Evolutionary conservation across 805 yeast species (phyloP), one percentile per base, ranked within the genome.

Genomic region (Metschnikowia noctiluminum): DNA sequence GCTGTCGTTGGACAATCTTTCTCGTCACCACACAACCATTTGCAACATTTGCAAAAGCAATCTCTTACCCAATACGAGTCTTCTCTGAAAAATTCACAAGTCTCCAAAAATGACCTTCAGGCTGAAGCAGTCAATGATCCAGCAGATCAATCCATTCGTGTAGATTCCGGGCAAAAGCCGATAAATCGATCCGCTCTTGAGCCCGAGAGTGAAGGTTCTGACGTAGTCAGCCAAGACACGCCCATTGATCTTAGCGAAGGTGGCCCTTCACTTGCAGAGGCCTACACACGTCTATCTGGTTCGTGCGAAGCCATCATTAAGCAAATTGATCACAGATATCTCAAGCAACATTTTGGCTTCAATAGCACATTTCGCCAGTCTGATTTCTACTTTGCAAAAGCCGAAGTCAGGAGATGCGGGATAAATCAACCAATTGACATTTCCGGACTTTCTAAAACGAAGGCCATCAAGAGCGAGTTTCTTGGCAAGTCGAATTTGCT

Each of bases 301-400:
- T 11, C 45, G 11, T 21, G 35, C 14, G 35, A 42, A 21, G 11
- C 35, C 5, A 26, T 7, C 12, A 44, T 55, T 21, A 37, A 46
- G 7, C 37, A 37, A 28, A 49, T 56, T 32, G 53, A 56, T 44
- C 49, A 51, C 35, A 43, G 40, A 16, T 50, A 44, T 28, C 47
- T 56, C 35, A 56, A 54, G 36, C 45, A 41, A 2, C 45, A 43
- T 10, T 56, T 50, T 36, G 49, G 49, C 40, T 56, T 56, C 50
- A 56, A 56, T 44, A 44, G 54, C 37, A 50, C 52, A 13, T 31
- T 41, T 38, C 42, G 49, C 10, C 40, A 38, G 35, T 46, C 45
- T 6, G 34, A 27, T 7, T 46, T 36, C 36, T 48, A 45, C 36
- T 36, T 40, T 30, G 15, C 50, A 27, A 49, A 46, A 32, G 26